Evolutionary conservation across 257 asterid genomes (phyloP), one percentile per base, ranked within the genome.

Genomic region (Knoxia roxburghii): DNA sequence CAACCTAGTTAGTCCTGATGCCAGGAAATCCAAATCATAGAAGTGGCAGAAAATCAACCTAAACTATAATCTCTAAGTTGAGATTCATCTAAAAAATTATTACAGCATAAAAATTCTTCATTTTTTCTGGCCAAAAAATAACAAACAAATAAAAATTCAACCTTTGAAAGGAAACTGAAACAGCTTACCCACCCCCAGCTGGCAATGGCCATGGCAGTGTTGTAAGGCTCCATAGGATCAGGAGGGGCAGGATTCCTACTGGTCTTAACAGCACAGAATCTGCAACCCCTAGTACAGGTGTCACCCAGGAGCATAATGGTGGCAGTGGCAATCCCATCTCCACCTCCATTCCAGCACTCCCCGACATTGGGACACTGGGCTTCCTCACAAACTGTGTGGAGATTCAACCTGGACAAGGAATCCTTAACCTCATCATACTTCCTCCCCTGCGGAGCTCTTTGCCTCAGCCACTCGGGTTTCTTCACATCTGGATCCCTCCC

Each of bases 311-410:
- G 67, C 99, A 93, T 93, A 54, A 93, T 93, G 7, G 99, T 90
- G 29, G 99, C 99, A 26, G 99, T 93, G 49, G 97, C 87, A 71
- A 93, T 83, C 51, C 99, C 97, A 30, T 93, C 99, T 39, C 90
- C 94, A 61, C 99, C 99, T 48, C 99, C 99, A 75, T 93, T 93
- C 99, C 99, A 93, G 81, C 99, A 93, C 78, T 93, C 95, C 13
- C 97, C 99, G 50, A 93, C 84, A 73, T 93, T 93, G 14, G 99
- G 99, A 76, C 99, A 93, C 87, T 93, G 97, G 7, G 99, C 99
- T 61, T 93, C 99, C 83, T 88, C 90, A 45, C 99, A 93, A 8
- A 93, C 99, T 0, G 99, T 93, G 68, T 93, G 79, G 64, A 93
- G 87, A 14, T 90, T 93, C 40, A 93, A 83, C 54, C 95, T 76